Evolutionary conservation across 2,329 filamentous ascomycete species (phyloP).

Genomic region (Colletotrichum cuscutae): DNA sequence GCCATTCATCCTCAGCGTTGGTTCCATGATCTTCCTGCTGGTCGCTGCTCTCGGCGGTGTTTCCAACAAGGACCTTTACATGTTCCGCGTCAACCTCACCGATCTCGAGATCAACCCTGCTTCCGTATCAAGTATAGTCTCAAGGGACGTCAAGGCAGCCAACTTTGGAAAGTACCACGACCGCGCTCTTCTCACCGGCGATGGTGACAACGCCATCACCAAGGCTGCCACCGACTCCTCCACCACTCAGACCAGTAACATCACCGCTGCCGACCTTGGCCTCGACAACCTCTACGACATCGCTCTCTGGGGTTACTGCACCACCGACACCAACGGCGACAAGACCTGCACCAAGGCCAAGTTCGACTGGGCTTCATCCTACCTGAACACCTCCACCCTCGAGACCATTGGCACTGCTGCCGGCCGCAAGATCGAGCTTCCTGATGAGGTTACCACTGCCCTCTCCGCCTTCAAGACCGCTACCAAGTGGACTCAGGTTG

Average conservation of each 20-base stretch:
- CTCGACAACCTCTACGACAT: constrained; percentile 84
- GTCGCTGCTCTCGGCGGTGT: constrained; percentile 67
- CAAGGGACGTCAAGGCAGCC: constrained; percentile 37
- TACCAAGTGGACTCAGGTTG: constrained; percentile 84
- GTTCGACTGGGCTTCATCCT: constrained; percentile 81
- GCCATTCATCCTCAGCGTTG: constrained; percentile 85
- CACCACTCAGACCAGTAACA: constrained; percentile 51
- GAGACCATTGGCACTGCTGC: constrained; percentile 61
- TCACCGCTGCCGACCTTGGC: constrained; percentile 67
- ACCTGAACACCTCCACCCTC: constrained; percentile 72
- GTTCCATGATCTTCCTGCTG: constrained; percentile 76
- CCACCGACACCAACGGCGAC: constrained; percentile 64
- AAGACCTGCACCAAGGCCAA: constrained; percentile 76
- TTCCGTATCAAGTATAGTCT: constrained; percentile 38
- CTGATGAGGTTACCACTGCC: constrained; percentile 72
- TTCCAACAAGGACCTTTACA: constrained; percentile 64
- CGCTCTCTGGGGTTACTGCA: constrained; percentile 89
- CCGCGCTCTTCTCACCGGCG: constrained; percentile 44
- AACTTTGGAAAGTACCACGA: constrained; percentile 50
- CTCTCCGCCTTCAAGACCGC: constrained; percentile 80
- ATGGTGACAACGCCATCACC: constrained; percentile 37
- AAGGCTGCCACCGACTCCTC: constrained; percentile 40
- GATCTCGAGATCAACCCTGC: constrained; percentile 65
- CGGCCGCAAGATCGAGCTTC: constrained; percentile 70
- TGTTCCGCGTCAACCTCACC: constrained; percentile 70